Evolutionary conservation across 495 filamentous ascomycete species (phyloP), one percentile per base, ranked within the genome.

Genomic region (Rhypophila decipiens): DNA sequence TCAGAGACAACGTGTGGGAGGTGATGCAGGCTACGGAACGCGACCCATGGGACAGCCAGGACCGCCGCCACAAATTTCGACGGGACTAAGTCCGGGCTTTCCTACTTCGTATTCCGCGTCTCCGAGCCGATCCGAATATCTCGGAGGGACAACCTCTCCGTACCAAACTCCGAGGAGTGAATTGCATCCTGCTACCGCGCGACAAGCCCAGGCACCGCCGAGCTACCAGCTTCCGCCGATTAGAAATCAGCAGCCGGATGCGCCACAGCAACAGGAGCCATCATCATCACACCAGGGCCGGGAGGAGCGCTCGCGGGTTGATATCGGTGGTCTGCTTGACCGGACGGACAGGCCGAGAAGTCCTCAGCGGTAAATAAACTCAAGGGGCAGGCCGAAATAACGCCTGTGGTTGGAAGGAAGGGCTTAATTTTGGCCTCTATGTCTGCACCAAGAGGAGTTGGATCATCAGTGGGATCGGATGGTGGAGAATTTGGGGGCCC

Each of bases 281-380:
- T 23, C 56, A 18, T 43, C 42, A 17, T 23, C 56, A 38, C 70
- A 70, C 47, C 49, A 57, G 11, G 24, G 47, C 18, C 71, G 69
- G 55, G 73, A 74, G 42, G 73, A 76, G 37, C 65, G 72, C 22
- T 59, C 66, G 36, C 67, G 75, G 11, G 68, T 80, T 24, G 76
- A 76, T 47, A 80, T 80, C 49, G 71, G 72, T 20, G 76, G 75
- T 24, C 60, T 80, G 29, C 66, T 80, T 33, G 73, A 76, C 24
- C 70, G 69, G 36, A 63, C 66, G 2, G 60, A 61, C 9, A 64
- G 61, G 20, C 52, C 62, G n/a, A 59, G 46, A 31, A 44, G 48
- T 15, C 35, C 49, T 11, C 49, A 37, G 31, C 45, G 27, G 13
- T 31, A 31, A 31, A 13, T 13, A 13, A 31, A 31, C n/a, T n/a